Conservation (phyloP, 2,329 filamentous ascomycete genomes). For the Phyllosticta citrichinensis region DNA sequence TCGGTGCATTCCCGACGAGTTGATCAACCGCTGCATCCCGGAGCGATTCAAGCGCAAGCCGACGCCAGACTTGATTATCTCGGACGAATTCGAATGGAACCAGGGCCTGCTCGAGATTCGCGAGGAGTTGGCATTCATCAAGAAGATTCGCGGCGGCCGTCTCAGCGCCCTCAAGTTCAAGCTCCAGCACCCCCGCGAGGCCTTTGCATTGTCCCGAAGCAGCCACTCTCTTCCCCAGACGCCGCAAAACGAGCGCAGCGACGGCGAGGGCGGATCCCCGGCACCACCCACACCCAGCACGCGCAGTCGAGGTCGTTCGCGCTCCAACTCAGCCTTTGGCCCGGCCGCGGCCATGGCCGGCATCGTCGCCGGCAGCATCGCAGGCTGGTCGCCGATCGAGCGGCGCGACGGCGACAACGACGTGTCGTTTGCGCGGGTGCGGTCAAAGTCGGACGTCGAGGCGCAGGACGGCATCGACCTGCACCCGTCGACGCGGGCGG, state of each 20-base stretch:
- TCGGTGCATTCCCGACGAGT: constrained; percentile 68
- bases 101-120: constrained; percentile 63
- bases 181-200: constrained; percentile 52
- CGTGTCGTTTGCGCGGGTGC: constrained; percentile 28
- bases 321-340: constrained; percentile 63
- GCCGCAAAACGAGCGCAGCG: constrained; percentile 43
- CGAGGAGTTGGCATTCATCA: constrained; percentile 72
- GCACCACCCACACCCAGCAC: constrained; percentile 40
- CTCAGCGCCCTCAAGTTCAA: constrained; percentile 73
- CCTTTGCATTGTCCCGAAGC: constrained; percentile 44
- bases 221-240: constrained; percentile 57
- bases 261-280: constrained; percentile 28
- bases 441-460: constrained; percentile 31
- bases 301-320: constrained; percentile 50
- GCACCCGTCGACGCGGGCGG: constrained; percentile 39
- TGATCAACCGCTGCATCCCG: constrained; percentile 39
- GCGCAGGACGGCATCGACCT: constrained; percentile 35
- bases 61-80: constrained; percentile 32
- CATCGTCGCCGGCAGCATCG: constrained; percentile 66
- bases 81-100: constrained; percentile 50
- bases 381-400: constrained; percentile 65
- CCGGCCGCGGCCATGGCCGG: constrained; percentile 76
- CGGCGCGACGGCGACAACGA: constrained; percentile 30
- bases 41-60: constrained; percentile 32
- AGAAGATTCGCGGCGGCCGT: constrained; percentile 70